These are phyloP conservation scores for Xylariaceae sp. DNA, from an alignment of 2,329 filamentous ascomycete species.

Conservation along the genomic window DNA sequence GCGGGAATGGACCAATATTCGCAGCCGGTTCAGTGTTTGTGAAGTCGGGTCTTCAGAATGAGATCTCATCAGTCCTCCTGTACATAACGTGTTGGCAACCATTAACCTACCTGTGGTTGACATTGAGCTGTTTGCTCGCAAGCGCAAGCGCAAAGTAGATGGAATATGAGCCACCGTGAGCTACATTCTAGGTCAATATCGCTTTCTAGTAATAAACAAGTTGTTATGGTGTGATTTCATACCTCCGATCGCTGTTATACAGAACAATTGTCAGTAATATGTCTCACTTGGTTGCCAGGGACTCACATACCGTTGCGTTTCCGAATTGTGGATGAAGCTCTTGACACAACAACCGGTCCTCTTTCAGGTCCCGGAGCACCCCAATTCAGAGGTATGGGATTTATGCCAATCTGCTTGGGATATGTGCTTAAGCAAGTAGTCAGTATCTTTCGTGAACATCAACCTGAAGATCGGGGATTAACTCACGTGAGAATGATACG, in stretches of 20 bases:
- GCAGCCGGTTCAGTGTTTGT: slow-evolving; percentile 89
- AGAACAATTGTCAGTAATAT: slow-evolving; percentile 18
- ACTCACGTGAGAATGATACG: slow-evolving; percentile 52
- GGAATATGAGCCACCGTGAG: slow-evolving; percentile 79
- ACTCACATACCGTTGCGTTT: slow-evolving; percentile 65
- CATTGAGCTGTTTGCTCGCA: slow-evolving; percentile 80
- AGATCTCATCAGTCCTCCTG: slow-evolving; percentile 10
- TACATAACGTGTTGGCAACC: background rate
- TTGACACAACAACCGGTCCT: slow-evolving; percentile 84
- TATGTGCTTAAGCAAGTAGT: slow-evolving; percentile 57
- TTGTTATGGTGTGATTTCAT: slow-evolving; percentile 25
- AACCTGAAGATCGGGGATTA: background rate
- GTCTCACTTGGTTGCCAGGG: background rate
- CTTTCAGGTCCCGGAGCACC: slow-evolving; percentile 70
- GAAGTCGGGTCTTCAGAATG: slow-evolving; percentile 47
- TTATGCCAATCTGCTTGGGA: slow-evolving; percentile 88
- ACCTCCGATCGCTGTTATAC: slow-evolving; percentile 51
- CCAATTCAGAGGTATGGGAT: slow-evolving; percentile 86
- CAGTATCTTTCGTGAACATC: slow-evolving; percentile 6
- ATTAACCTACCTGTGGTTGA: slow-evolving; percentile 61
- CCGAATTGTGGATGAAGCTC: slow-evolving; percentile 68
- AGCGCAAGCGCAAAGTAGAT: slow-evolving; percentile 93
- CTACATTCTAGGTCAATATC: slow-evolving; percentile 19
- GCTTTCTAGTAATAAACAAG: background rate
- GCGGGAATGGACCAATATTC: slow-evolving; percentile 78